Percentiles rank a stretch among this genome's conserved stretches.
Conservation (phyloP, 257 asterid species). For the Solanum medicagineum region DNA sequence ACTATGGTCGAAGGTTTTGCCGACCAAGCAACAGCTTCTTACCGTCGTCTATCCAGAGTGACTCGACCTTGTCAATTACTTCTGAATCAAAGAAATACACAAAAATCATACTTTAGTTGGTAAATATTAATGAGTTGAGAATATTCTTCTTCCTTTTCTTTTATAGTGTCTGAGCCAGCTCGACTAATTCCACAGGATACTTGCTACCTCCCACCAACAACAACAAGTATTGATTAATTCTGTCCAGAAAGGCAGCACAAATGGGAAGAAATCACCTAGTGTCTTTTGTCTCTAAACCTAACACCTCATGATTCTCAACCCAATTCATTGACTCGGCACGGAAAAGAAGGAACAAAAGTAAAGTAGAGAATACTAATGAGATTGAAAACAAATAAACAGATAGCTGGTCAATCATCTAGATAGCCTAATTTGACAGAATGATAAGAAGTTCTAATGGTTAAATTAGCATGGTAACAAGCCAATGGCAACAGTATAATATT, state of each 20-base stretch:
- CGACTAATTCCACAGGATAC: background rate
- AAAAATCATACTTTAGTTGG: background rate
- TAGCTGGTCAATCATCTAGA: background rate
- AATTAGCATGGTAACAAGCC: background rate
- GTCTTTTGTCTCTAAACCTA: background rate
- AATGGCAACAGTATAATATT: background rate
- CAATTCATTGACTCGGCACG: background rate
- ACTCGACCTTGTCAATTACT: conserved; percentile 23
- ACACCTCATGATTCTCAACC: background rate
- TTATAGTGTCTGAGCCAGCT: background rate
- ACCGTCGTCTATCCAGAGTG: conserved; percentile 13
- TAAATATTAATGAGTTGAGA: background rate
- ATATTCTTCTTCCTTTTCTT: background rate
- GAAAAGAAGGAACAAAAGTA: background rate
- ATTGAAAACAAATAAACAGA: background rate
- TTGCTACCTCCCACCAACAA: background rate
- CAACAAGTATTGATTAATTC: background rate
- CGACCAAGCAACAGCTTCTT: conserved; percentile 6
- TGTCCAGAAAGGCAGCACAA: background rate
- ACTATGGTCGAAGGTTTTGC: background rate
- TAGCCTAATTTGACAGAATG: background rate
- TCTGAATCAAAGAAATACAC: conserved; percentile 17
- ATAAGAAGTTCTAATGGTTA: background rate
- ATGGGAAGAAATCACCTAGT: background rate
- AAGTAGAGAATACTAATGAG: background rate